These are phyloP conservation scores for Paraconiothyrium brasiliense DNA, from an alignment of 2,329 filamentous ascomycete genomes.

Conservation along the genomic window DNA sequence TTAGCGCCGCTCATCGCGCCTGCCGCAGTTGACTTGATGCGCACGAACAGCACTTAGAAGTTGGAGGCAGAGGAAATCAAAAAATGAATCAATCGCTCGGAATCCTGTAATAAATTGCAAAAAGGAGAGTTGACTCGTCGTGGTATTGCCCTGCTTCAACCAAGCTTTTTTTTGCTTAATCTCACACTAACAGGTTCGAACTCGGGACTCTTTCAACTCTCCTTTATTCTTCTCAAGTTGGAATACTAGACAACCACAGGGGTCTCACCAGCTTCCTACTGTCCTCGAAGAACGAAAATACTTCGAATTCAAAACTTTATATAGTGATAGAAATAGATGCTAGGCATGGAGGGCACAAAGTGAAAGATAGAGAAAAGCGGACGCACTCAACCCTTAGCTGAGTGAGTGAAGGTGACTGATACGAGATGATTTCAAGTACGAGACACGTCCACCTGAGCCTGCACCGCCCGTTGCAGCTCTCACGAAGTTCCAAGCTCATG, in stretches of 20 bases:
- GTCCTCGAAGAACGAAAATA: no score
- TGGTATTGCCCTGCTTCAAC: background rate
- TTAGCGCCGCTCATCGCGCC: no score
- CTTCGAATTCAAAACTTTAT: background rate
- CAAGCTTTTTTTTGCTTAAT: background rate
- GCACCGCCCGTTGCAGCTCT: no score
- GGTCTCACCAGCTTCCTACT: background rate
- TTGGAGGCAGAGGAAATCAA: no score
- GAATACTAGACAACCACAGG: background rate
- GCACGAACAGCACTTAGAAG: no score
- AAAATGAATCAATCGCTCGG: no score
- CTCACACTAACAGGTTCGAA: slow-evolving; percentile 1
- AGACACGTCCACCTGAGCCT: background rate
- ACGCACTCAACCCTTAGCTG: no score
- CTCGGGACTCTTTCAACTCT: background rate
- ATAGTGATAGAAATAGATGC: background rate
- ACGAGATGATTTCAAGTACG: background rate
- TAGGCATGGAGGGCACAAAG: no score
- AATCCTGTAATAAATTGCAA: background rate
- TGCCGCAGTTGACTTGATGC: no score
- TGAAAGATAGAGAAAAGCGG: no score
- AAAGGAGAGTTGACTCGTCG: background rate
- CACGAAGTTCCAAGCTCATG: background rate
- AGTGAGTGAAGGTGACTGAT: background rate
- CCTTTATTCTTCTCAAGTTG: background rate